phyloP scores from a whole-genome alignment of 2,329 filamentous ascomycete species.

The Pestalotiopsis fici region DNA sequence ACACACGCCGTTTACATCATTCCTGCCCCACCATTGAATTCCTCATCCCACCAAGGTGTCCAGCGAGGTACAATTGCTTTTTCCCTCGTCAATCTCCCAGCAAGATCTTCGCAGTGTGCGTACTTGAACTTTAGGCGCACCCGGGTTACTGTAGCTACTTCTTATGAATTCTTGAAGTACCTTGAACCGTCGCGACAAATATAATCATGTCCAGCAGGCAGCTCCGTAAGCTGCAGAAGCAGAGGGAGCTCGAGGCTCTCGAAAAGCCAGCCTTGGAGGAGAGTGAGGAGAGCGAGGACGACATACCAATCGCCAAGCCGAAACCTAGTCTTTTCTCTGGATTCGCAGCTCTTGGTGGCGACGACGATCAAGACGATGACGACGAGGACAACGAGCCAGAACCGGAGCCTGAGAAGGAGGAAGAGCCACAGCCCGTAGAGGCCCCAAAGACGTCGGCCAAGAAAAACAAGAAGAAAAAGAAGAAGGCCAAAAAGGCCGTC shows the following conservation, averaged over 20 bases:
- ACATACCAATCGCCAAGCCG: conserved; percentile 36
- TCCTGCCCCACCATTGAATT: conserved; percentile 8
- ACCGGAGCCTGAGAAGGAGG: conserved; percentile 16
- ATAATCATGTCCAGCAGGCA: conserved; percentile 31
- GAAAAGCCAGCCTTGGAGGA: conserved; percentile 33
- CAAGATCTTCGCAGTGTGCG: background rate
- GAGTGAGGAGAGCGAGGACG: conserved; percentile 34
- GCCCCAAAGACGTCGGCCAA: conserved; percentile 26
- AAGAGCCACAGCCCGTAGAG: conserved; percentile 21
- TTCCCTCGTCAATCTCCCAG: background rate
- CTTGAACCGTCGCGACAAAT: background rate
- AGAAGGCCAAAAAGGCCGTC: conserved; percentile 30
- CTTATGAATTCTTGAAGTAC: background rate
- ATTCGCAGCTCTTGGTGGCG: conserved; percentile 51
- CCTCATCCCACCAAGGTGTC: conserved; percentile 7
- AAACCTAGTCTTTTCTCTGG: conserved; percentile 48
- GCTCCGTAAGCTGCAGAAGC: conserved; percentile 41
- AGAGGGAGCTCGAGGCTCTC: conserved; percentile 45
- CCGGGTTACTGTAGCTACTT: background rate
- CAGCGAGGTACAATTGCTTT: background rate
- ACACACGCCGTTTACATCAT: conserved; percentile 9
- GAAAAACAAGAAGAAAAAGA: conserved; percentile 41
- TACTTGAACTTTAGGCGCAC: background rate
- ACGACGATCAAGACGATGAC: conserved; percentile 40
- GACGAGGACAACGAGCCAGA: conserved; percentile 32